Percentiles rank a stretch among this genome's conserved stretches.
Evolutionary conservation across 1,139 yeast species (phyloP).

Genomic region (Sugiyamaella xylanicola): DNA sequence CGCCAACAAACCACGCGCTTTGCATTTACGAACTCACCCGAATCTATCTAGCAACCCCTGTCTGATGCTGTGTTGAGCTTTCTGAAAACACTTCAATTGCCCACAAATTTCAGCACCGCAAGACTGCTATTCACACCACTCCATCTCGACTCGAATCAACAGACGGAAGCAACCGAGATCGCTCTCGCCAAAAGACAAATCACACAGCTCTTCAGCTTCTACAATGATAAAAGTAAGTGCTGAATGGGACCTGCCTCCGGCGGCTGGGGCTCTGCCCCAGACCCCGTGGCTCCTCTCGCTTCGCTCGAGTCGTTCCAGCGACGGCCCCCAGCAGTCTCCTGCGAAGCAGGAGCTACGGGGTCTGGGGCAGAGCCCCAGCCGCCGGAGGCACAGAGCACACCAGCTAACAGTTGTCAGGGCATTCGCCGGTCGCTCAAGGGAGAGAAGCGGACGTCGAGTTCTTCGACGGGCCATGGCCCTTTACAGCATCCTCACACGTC

Average conservation of each 20-base stretch:
- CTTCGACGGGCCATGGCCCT: constrained; percentile 5
- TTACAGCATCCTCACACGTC: constrained; percentile 13
- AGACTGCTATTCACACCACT: no score
- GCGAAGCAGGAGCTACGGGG: neutral
- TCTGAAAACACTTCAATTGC: neutral
- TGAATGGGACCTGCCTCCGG: neutral
- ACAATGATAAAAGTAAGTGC: neutral
- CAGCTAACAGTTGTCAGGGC: constrained; percentile 31
- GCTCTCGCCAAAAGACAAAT: no score
- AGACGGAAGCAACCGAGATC: no score
- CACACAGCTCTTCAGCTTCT: no score
- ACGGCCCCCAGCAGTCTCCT: neutral
- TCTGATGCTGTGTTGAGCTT: neutral
- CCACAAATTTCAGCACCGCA: neutral
- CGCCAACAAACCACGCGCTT: constrained; percentile 4
- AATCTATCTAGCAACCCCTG: neutral
- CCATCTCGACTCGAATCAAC: no score
- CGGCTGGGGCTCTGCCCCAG: constrained; percentile 2
- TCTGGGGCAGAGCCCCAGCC: neutral
- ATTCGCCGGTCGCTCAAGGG: constrained; percentile 43
- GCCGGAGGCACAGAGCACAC: neutral
- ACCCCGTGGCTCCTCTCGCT: neutral
- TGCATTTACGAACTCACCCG: neutral
- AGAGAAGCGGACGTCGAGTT: constrained; percentile 37
- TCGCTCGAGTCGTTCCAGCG: neutral